Conservation (phyloP, 73 alveolate genomes). For the Paramecium sonneborni region DNA sequence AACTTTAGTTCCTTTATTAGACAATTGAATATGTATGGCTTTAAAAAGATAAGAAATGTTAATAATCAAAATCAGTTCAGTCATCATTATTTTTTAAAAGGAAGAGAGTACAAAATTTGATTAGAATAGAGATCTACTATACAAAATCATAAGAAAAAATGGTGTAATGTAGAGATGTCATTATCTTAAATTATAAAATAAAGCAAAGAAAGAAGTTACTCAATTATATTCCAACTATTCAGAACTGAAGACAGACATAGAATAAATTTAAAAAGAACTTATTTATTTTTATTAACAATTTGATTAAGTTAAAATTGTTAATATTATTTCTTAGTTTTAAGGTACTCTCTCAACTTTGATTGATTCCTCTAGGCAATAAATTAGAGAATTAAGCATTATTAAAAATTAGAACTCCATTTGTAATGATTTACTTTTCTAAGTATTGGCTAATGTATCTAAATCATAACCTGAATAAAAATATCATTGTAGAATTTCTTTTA, state of each 20-base stretch:
- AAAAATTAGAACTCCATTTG: neutral
- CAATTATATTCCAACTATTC: neutral
- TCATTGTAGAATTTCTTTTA: neutral
- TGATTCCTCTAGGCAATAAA: neutral
- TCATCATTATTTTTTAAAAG: conserved; percentile 68
- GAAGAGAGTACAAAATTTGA: conserved; percentile 43
- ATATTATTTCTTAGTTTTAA: neutral
- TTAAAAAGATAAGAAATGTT: conserved; percentile 75
- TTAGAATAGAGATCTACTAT: neutral
- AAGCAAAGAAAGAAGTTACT: neutral
- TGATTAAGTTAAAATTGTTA: neutral
- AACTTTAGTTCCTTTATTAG: conserved; percentile 77
- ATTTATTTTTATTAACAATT: neutral
- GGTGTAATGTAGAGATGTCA: neutral
- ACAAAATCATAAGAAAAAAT: neutral
- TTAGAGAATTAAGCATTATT: neutral
- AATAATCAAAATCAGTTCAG: conserved; percentile 72
- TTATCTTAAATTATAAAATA: neutral
- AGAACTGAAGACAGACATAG: neutral
- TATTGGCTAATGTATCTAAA: neutral
- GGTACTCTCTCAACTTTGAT: neutral
- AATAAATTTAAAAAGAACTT: neutral
- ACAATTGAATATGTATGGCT: conserved; percentile 82
- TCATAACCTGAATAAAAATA: neutral
- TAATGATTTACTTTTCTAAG: neutral